Evolutionary conservation across 768 basidiomycete species (phyloP).

Genomic region (Sporobolomyces phaffii): DNA sequence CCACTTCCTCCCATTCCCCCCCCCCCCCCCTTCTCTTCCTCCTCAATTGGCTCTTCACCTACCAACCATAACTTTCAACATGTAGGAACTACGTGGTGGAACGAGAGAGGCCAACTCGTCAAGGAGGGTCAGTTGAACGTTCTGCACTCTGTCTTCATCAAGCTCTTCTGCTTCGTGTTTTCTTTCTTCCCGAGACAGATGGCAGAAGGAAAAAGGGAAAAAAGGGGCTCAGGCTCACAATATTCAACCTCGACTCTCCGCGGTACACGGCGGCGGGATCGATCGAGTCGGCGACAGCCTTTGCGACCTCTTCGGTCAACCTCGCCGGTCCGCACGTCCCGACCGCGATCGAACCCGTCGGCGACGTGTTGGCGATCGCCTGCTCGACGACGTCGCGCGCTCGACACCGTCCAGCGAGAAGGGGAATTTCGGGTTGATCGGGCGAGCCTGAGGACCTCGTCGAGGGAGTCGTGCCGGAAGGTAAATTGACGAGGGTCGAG

Average conservation of each 20-base stretch:
- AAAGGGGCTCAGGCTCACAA: background rate
- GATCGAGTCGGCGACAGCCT: constrained; percentile 8
- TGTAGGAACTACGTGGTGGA: too few species aligned
- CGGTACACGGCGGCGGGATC: background rate
- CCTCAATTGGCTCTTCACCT: too few species aligned
- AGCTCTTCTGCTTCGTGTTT: too few species aligned
- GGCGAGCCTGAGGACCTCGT: too few species aligned
- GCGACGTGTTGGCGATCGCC: background rate
- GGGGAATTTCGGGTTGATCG: background rate
- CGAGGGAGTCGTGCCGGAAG: too few species aligned
- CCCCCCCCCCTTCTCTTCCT: too few species aligned
- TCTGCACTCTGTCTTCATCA: too few species aligned
- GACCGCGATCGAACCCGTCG: constrained; percentile 9
- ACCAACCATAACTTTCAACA: constrained; percentile 32
- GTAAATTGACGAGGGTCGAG: background rate
- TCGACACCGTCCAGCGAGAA: constrained; percentile 4
- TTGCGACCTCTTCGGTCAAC: constrained; percentile 7
- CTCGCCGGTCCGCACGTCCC: constrained; percentile 14
- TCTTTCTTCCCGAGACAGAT: too few species aligned
- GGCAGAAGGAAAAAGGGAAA: background rate
- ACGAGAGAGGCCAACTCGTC: too few species aligned
- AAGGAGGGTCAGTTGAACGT: too few species aligned
- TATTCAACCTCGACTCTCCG: constrained; percentile 22
- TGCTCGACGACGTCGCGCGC: constrained; percentile 6
- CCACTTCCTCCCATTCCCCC: too few species aligned